A percentile compares a stretch with the other conserved stretches of the same genome.
Conservation (phyloP, 2,329 filamentous ascomycete species). For the Calonectria pteridis region DNA sequence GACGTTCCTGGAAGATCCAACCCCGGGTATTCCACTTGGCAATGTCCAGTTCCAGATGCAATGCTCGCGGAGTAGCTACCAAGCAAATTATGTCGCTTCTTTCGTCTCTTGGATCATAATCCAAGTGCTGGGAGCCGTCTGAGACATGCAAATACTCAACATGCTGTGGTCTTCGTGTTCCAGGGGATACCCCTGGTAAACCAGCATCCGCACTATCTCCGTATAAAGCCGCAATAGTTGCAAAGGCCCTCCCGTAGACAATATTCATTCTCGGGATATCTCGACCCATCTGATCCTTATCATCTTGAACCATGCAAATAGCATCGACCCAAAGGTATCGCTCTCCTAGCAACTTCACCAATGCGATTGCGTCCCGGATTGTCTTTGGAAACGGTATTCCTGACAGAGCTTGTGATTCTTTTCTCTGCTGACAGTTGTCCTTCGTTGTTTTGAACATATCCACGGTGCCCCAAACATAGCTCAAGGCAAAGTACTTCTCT, state of each 20-base stretch:
- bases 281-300: background rate
- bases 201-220: background rate
- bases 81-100: background rate
- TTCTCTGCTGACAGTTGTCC: background rate
- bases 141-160: background rate
- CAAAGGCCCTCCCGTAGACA: background rate
- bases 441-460: background rate
- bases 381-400: background rate
- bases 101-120: background rate
- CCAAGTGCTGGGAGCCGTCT: background rate
- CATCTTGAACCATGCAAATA: background rate
- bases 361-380: background rate
- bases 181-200: background rate
- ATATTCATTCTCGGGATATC: background rate
- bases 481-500: background rate
- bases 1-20: background rate
- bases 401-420: background rate
- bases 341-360: background rate
- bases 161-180: background rate
- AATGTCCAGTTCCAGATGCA: background rate
- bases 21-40: background rate
- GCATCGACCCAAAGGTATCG: background rate
- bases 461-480: background rate
- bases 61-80: background rate
- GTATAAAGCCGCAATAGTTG: background rate